phyloP scores from a whole-genome alignment of 768 basidiomycete species.

The Galerina marginata region DNA sequence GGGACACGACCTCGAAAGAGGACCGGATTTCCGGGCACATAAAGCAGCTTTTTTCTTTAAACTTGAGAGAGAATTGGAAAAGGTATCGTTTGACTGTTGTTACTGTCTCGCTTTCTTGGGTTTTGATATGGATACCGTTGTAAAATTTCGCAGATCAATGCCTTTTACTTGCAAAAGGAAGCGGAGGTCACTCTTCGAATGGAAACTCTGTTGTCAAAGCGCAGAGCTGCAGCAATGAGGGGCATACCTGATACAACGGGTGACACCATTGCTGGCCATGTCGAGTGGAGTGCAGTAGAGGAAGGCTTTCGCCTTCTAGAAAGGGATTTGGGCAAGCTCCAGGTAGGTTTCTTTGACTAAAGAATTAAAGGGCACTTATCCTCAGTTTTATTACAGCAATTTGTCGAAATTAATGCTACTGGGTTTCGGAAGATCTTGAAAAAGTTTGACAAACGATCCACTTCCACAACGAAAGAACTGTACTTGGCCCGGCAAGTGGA shows the following conservation, averaged over 20 bases:
- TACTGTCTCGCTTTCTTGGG: background rate
- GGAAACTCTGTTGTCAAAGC: slow-evolving; percentile 91
- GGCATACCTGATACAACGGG: slow-evolving; percentile 72
- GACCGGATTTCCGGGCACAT: slow-evolving; percentile 90
- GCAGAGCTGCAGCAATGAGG: slow-evolving; percentile 79
- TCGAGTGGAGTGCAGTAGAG: slow-evolving; percentile 95
- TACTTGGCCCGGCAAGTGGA: slow-evolving; percentile 97
- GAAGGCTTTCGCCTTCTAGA: slow-evolving; percentile 96
- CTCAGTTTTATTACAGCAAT: slow-evolving; percentile 64
- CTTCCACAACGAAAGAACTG: slow-evolving; percentile 93
- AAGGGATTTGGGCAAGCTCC: slow-evolving; percentile 91
- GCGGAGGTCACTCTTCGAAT: slow-evolving; percentile 91
- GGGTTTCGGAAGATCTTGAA: slow-evolving; percentile 98
- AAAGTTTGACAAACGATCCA: slow-evolving; percentile 98
- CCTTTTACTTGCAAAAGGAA: slow-evolving; percentile 97
- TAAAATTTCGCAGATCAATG: slow-evolving; percentile 77
- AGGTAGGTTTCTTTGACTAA: slow-evolving; percentile 54
- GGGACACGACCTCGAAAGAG: slow-evolving; percentile 72
- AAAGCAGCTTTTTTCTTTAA: slow-evolving; percentile 99
- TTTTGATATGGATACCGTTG: background rate
- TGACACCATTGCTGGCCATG: slow-evolving; percentile 66
- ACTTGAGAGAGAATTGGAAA: slow-evolving; percentile 95
- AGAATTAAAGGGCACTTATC: background rate
- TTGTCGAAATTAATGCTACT: slow-evolving; percentile 95
- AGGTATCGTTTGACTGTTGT: slow-evolving; percentile 54